Base-by-base conservation (phyloP, 129 eudicot species). In the Arctium minus region DNA sequence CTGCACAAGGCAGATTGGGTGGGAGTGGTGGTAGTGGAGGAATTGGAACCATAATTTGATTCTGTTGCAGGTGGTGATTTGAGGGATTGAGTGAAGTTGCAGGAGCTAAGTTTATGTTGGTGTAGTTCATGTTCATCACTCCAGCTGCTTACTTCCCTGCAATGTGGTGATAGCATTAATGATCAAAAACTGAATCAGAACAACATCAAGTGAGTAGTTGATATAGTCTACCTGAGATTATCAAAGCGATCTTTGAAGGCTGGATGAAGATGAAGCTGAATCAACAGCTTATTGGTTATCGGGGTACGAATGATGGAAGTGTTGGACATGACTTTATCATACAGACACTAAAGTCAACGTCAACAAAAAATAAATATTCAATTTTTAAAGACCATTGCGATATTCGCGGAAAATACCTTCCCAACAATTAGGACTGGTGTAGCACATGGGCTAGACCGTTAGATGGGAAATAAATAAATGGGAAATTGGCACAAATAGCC, bases 1-100 rank as follows among this genome's bases (percentile, higher is more conserved):
- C 73, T 53, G 62, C 2, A 56, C 39, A 31, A 81, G 84, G 84
- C 15, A 81, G 79, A 22, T 38, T 73, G 18, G 73, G 73, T 38
- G 65, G 74, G 8, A 22, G 84, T 72, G 84, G 79, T 18, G 69
- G 60, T 3, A 78, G 79, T 29, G 15, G 75, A 40, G 27, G 32
- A 15, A 79, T 8, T 30, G 68, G 50, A 13, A 79, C 67, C 31
- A 44, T 53, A 29, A 62, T 79, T 13, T 79, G 40, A 8, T 79
- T 68, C 42, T 12, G 44, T 13, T 32, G 82, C 3, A 6, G 42
- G 32, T n/a, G 81, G 32, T 60, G 80, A 29, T 77, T 32, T 18
- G 5, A 5, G 2, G 68, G 68, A 60, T 60, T 60, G 29, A 60
- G 68, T 60, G 68, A 60, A 60, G 68, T 60, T 60, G 68, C 8